Evolutionary conservation across 495 filamentous ascomycete species (phyloP).

Genomic region (Penicillium crystallinum): DNA sequence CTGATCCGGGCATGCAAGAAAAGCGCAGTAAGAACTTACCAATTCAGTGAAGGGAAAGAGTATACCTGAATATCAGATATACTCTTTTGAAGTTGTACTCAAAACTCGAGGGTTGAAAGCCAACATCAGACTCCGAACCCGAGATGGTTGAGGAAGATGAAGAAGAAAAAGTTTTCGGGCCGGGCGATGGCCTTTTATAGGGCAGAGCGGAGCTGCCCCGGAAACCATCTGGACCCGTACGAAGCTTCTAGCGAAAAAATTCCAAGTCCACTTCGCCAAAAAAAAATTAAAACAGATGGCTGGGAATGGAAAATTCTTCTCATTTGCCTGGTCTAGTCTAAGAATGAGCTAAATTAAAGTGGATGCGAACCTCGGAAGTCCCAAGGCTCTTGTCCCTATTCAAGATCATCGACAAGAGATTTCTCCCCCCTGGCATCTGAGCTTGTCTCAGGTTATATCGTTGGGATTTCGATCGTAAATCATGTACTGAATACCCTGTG

Average conservation of each 20-base stretch:
- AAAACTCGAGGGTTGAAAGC: not conserved
- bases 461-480: too few relatives aligned
- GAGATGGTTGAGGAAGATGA: constrained; percentile 15
- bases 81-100: not conserved
- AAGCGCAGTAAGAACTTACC: constrained; percentile 20
- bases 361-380: too few relatives aligned
- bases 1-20: constrained; percentile 4
- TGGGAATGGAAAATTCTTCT: not conserved
- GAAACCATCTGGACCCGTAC: constrained; percentile 24
- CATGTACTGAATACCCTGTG: too few relatives aligned
- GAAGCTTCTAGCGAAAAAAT: constrained; percentile 28
- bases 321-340: not conserved
- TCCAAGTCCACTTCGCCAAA: not conserved
- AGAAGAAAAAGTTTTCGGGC: constrained; percentile 27
- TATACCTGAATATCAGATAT: constrained; percentile 3
- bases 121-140: constrained; percentile 13
- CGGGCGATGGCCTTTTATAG: constrained; percentile 32
- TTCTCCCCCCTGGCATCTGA: not conserved
- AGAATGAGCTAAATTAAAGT: not conserved
- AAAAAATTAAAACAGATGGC: not conserved
- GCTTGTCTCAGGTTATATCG: constrained; percentile 2
- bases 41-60: constrained; percentile 14
- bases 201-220: constrained; percentile 31
- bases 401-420: not conserved
- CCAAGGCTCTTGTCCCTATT: not conserved